Evolutionary conservation across 495 filamentous ascomycete species (phyloP).

Genomic region (Penicillium crystallinum): DNA sequence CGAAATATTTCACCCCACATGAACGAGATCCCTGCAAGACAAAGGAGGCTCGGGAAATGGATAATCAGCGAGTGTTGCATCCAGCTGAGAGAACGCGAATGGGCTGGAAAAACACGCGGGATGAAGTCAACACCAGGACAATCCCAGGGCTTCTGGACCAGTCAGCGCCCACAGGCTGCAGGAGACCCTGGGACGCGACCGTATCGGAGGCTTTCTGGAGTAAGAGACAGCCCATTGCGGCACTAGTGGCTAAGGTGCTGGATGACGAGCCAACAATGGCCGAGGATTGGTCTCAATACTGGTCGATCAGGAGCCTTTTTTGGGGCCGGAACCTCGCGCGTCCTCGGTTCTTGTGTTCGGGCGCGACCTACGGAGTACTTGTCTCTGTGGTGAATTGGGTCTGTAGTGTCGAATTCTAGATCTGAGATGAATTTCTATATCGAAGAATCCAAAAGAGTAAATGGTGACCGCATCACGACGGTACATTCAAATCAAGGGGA

Average conservation of each 20-base stretch:
- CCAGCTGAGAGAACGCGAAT: slow-evolving; percentile 15
- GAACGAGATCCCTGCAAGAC: slow-evolving; percentile 20
- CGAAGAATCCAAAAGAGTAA: too few species aligned
- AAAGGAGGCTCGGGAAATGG: slow-evolving; percentile 21
- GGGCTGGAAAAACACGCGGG: slow-evolving; percentile 8
- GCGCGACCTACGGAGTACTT: too few species aligned
- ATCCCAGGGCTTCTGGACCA: slow-evolving; percentile 24
- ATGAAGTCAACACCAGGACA: slow-evolving; percentile 27
- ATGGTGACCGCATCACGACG: too few species aligned
- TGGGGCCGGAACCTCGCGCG: slow-evolving; percentile 3
- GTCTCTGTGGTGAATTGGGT: too few species aligned
- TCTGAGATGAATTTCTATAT: too few species aligned
- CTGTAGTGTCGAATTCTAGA: too few species aligned
- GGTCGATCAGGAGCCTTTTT: slow-evolving; percentile 20
- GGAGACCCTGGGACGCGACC: slow-evolving; percentile 28
- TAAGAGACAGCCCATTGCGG: slow-evolving; percentile 14
- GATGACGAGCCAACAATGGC: slow-evolving; percentile 19
- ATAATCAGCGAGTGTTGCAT: slow-evolving; percentile 2
- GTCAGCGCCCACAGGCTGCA: slow-evolving; percentile 16
- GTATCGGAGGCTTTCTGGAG: slow-evolving; percentile 18
- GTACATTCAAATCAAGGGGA: too few species aligned
- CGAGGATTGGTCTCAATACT: slow-evolving; percentile 10
- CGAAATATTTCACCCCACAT: slow-evolving; percentile 20
- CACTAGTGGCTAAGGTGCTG: slow-evolving; percentile 17
- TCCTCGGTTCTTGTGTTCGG: background rate